phyloP scores from a whole-genome alignment of 306 rosid genomes.

The Malus sieversii region DNA sequence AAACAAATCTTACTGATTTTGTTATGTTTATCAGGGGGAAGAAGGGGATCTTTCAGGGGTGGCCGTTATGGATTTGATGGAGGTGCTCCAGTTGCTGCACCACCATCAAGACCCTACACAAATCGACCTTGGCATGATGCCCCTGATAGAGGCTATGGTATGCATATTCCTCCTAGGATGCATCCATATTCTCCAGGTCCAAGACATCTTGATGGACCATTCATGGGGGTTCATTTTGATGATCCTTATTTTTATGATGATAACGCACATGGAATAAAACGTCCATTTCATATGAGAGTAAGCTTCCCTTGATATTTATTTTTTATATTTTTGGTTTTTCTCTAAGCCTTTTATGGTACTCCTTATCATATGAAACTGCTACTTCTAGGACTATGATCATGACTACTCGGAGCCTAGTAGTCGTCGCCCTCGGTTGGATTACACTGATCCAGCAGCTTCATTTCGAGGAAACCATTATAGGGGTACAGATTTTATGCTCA shows the following conservation, averaged over 20 bases:
- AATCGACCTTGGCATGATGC: slow-evolving; percentile 48
- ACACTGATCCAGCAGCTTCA: slow-evolving; percentile 39
- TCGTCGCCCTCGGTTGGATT: slow-evolving; percentile 62
- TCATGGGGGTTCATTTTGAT: slow-evolving; percentile 42
- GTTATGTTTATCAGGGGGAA: slow-evolving; percentile 37
- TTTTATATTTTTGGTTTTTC: not conserved
- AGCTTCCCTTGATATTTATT: slow-evolving; percentile 5
- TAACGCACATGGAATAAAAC: slow-evolving; percentile 49
- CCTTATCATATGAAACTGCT: slow-evolving; percentile 12
- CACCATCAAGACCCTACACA: slow-evolving; percentile 37
- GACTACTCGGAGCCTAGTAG: slow-evolving; percentile 53
- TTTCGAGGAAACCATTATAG: slow-evolving; percentile 36
- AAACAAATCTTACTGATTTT: not conserved
- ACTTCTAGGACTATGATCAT: slow-evolving; percentile 56
- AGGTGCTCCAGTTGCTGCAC: slow-evolving; percentile 11
- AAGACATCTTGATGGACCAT: slow-evolving; percentile 38
- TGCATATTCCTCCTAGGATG: slow-evolving; percentile 46
- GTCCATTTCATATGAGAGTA: slow-evolving; percentile 64
- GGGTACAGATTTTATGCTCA: slow-evolving; percentile 31
- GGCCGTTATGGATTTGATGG: slow-evolving; percentile 33
- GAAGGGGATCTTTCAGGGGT: slow-evolving; percentile 38
- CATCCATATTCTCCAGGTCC: slow-evolving; percentile 47
- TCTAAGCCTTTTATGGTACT: slow-evolving; percentile 1
- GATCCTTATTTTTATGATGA: slow-evolving; percentile 46
- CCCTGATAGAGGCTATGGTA: slow-evolving; percentile 42